These are phyloP conservation scores for Colletotrichum endophyticum DNA, from an alignment of 2,329 filamentous ascomycete genomes.

Conservation along the genomic window DNA sequence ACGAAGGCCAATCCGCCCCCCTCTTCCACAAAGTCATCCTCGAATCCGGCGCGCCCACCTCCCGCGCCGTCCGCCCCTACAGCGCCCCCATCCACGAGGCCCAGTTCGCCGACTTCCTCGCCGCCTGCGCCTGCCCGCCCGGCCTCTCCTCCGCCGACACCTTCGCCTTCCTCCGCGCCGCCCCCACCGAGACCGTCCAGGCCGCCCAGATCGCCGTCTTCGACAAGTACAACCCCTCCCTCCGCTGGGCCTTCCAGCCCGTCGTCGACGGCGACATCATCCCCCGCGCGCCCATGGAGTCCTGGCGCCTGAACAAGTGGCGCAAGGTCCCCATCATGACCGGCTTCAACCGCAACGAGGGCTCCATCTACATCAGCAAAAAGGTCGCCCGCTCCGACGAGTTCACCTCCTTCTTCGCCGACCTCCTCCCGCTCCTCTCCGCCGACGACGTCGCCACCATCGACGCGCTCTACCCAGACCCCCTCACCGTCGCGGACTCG, in stretches of 20 bases:
- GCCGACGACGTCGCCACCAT: slow-evolving; percentile 57
- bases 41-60: slow-evolving; percentile 61
- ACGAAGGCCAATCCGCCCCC: slow-evolving; percentile 35
- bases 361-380: slow-evolving; percentile 66
- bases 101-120: slow-evolving; percentile 62
- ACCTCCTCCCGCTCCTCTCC: slow-evolving; percentile 63
- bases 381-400: slow-evolving; percentile 43
- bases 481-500: slow-evolving; percentile 24
- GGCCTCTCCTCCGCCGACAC: slow-evolving; percentile 51
- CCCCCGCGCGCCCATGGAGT: slow-evolving; percentile 58
- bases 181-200: slow-evolving; percentile 42
- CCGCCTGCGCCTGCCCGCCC: slow-evolving; percentile 53
- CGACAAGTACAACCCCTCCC: slow-evolving; percentile 41
- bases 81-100: slow-evolving; percentile 61
- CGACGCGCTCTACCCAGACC: slow-evolving; percentile 62
- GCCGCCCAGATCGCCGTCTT: slow-evolving; percentile 49
- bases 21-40: slow-evolving; percentile 60
- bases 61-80: slow-evolving; percentile 56
- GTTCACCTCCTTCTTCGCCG: slow-evolving; percentile 60
- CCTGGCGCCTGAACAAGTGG: slow-evolving; percentile 59
- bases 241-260: slow-evolving; percentile 72
- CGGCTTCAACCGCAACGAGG: slow-evolving; percentile 75
- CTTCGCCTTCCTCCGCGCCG: slow-evolving; percentile 53
- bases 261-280: slow-evolving; percentile 69
- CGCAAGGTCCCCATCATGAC: slow-evolving; percentile 68